Evolutionary conservation across 352 stramenopile genomes (phyloP).

Genomic region (Globisporangium middletonii): DNA sequence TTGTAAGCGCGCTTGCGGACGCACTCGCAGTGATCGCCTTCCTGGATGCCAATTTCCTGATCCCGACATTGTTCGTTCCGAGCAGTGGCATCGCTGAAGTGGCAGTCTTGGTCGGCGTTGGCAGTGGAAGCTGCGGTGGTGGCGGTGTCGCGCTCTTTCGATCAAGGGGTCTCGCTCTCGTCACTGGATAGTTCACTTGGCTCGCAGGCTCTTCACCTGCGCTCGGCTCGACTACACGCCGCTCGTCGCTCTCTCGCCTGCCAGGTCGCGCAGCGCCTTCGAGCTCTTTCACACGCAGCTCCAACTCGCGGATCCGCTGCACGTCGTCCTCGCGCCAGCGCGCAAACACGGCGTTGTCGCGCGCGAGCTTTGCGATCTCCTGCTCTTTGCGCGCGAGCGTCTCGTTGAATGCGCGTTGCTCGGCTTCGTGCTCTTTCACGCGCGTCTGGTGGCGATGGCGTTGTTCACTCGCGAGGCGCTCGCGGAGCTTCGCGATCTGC

Average conservation of each 20-base stretch:
- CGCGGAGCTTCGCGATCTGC: conserved; percentile 47
- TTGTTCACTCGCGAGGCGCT: conserved; percentile 45
- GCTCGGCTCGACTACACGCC: too few species aligned
- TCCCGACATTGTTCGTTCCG: too few species aligned
- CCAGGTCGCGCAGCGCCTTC: conserved; percentile 9
- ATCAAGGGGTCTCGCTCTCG: too few species aligned
- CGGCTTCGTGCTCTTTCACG: conserved; percentile 48
- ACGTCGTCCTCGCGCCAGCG: conserved; percentile 57
- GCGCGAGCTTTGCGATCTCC: conserved; percentile 41
- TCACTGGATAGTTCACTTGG: too few species aligned
- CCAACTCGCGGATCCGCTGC: conserved; percentile 43
- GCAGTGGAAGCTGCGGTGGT: too few species aligned
- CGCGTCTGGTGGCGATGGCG: conserved; percentile 36
- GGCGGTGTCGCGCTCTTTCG: too few species aligned
- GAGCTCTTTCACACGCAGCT: conserved; percentile 37
- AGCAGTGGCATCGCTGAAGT: too few species aligned
- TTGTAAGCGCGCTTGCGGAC: not conserved
- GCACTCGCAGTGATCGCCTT: too few species aligned
- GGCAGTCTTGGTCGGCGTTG: too few species aligned
- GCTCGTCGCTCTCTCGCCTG: not conserved
- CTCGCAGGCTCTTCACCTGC: too few species aligned
- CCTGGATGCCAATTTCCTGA: too few species aligned
- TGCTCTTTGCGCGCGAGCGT: conserved; percentile 61
- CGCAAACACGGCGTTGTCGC: conserved; percentile 55
- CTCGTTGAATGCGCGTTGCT: conserved; percentile 40